A percentile compares a stretch with the other conserved stretches of the same genome.
Evolutionary conservation across 768 basidiomycete genomes (phyloP).

Genomic region (Termitomyces heimii): DNA sequence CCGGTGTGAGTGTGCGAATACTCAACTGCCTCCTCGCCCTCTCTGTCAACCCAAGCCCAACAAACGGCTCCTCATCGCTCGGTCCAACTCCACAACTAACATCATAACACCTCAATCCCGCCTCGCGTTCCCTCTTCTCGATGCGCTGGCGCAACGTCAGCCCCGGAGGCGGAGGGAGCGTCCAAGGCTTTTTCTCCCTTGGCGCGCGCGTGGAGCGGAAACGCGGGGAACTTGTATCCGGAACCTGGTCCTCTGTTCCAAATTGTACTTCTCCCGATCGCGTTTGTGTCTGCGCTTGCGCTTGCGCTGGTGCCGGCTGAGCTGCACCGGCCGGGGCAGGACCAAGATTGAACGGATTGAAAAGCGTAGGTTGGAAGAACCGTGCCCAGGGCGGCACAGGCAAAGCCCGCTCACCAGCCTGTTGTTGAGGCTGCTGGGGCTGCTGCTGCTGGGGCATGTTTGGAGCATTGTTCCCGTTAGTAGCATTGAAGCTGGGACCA

Average conservation of each 20-base stretch:
- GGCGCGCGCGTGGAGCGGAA: conserved; percentile 5
- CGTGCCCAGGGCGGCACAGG: neutral
- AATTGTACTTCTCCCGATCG: neutral
- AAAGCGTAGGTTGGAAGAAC: neutral
- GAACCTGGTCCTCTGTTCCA: neutral
- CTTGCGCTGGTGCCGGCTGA: neutral
- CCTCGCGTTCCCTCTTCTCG: conserved; percentile 67
- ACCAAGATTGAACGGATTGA: neutral
- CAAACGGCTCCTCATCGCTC: conserved; percentile 62
- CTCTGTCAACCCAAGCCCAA: conserved; percentile 24
- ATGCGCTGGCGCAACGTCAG: conserved; percentile 67
- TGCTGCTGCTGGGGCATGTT: neutral
- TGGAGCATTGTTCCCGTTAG: neutral
- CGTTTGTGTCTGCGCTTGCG: neutral
- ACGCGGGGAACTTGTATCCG: neutral
- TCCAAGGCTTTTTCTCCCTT: conserved; percentile 43
- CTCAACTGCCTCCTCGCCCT: conserved; percentile 29
- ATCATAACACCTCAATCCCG: conserved; percentile 68
- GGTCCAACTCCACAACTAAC: conserved; percentile 71
- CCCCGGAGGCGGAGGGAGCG: conserved; percentile 58
- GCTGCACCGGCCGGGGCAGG: neutral
- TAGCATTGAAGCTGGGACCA: neutral
- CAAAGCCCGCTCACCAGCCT: too few species aligned
- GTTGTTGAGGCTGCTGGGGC: neutral
- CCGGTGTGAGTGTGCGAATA: conserved; percentile 23